Conservation (phyloP, 139 green algal species). For the Picochlorum sp. region DNA sequence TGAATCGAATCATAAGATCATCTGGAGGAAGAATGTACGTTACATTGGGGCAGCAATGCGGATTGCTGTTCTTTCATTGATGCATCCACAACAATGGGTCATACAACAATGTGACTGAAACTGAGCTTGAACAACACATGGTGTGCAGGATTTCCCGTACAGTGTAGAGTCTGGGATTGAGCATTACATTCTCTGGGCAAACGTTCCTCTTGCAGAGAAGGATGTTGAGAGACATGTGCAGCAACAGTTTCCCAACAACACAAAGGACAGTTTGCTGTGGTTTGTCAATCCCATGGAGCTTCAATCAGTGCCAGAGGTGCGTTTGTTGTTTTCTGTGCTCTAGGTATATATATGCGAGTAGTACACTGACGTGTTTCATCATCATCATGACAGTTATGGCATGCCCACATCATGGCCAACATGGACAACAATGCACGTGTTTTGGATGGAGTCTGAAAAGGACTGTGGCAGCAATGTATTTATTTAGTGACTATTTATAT, state of each 20-base stretch:
- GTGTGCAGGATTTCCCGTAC: constrained; percentile 11
- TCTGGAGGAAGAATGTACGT: too few species aligned
- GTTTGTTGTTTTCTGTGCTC: background rate
- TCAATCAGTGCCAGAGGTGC: constrained; percentile 6
- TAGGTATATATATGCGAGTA: background rate
- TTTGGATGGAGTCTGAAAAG: too few species aligned
- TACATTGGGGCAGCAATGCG: too few species aligned
- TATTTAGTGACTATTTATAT: too few species aligned
- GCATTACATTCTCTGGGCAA: constrained; percentile 9
- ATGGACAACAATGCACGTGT: too few species aligned
- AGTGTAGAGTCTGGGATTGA: constrained; percentile 2
- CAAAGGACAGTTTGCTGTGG: background rate
- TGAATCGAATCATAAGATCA: too few species aligned
- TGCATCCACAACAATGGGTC: constrained; percentile 1
- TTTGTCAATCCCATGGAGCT: constrained; percentile 11
- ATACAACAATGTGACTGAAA: background rate
- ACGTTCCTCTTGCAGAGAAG: background rate
- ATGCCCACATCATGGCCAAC: constrained; percentile 13
- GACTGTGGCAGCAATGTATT: too few species aligned
- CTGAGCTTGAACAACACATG: background rate
- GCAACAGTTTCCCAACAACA: background rate
- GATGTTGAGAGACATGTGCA: background rate
- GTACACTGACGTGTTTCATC: background rate
- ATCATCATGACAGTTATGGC: constrained; percentile 12
- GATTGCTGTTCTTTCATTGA: background rate